Evolutionary conservation across 805 yeast genomes (phyloP).

Genomic region (Starmerella asiatica): DNA sequence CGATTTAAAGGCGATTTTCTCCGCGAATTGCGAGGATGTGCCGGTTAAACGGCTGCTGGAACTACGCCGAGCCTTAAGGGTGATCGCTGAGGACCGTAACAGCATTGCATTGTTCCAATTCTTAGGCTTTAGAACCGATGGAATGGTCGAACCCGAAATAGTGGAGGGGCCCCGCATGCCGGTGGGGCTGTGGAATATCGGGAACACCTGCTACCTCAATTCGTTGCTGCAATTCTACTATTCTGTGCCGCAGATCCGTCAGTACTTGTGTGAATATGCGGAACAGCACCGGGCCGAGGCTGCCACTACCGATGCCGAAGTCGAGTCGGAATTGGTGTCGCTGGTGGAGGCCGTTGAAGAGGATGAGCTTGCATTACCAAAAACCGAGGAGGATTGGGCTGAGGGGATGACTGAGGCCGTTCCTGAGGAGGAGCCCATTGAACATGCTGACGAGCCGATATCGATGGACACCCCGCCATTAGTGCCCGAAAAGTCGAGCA

Average conservation of each 20-base stretch:
- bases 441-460: neutral
- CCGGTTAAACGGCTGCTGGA: constrained; percentile 38
- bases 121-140: constrained; percentile 29
- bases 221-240: constrained; percentile 84
- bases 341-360: neutral
- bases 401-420: neutral
- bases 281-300: constrained; percentile 22
- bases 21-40: constrained; percentile 41
- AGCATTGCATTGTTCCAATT: constrained; percentile 42
- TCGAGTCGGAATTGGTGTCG: neutral
- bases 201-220: constrained; percentile 89
- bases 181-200: constrained; percentile 84
- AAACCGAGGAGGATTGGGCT: neutral
- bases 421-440: neutral
- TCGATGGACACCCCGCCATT: neutral
- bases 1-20: constrained; percentile 60
- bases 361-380: neutral
- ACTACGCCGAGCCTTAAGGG: constrained; percentile 44
- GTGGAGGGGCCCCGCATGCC: constrained; percentile 38
- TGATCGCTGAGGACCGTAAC: constrained; percentile 41
- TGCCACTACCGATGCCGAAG: neutral
- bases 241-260: constrained; percentile 67
- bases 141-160: neutral
- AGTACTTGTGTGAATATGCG: constrained; percentile 31
- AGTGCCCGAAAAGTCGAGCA: neutral